Evolutionary conservation across 345 rosid genomes (phyloP).

Genomic region (Linum lewisii): DNA sequence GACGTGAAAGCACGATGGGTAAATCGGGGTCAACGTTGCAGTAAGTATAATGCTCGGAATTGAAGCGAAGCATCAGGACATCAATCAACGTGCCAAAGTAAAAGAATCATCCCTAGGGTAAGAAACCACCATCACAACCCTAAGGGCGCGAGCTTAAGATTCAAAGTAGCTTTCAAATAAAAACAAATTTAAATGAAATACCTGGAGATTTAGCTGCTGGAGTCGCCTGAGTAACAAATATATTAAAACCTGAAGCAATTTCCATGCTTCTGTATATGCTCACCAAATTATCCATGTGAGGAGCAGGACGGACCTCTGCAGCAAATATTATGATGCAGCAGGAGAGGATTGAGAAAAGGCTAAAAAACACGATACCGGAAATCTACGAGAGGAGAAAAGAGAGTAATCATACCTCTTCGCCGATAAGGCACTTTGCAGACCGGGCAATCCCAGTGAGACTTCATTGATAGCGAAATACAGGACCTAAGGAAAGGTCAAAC

Average conservation of each 20-base stretch:
- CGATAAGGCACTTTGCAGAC: slow-evolving; percentile 72
- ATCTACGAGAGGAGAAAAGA: not conserved
- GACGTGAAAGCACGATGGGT: not conserved
- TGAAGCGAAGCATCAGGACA: not conserved
- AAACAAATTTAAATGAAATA: slow-evolving; percentile 7
- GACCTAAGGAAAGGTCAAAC: slow-evolving; percentile 26
- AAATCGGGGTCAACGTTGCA: too few species aligned
- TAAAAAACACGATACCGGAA: not conserved
- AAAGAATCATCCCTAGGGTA: not conserved
- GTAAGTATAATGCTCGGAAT: too few species aligned
- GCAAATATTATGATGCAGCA: not conserved
- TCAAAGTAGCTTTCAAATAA: not conserved
- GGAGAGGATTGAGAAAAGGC: not conserved
- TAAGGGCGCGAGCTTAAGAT: not conserved
- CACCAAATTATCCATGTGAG: slow-evolving; percentile 92
- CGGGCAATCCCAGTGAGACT: slow-evolving; percentile 57
- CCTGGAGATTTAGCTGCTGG: slow-evolving; percentile 36
- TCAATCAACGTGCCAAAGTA: not conserved
- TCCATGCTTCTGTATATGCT: slow-evolving; percentile 81
- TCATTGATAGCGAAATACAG: slow-evolving; percentile 78
- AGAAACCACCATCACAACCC: not conserved
- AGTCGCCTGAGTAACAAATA: slow-evolving; percentile 44
- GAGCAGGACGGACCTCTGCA: slow-evolving; percentile 77
- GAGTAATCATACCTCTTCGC: slow-evolving; percentile 48
- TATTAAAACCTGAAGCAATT: slow-evolving; percentile 62